These are phyloP conservation scores for Sporothrix dimorphospora DNA, from an alignment of 2,329 filamentous ascomycete genomes.

Conservation along the genomic window DNA sequence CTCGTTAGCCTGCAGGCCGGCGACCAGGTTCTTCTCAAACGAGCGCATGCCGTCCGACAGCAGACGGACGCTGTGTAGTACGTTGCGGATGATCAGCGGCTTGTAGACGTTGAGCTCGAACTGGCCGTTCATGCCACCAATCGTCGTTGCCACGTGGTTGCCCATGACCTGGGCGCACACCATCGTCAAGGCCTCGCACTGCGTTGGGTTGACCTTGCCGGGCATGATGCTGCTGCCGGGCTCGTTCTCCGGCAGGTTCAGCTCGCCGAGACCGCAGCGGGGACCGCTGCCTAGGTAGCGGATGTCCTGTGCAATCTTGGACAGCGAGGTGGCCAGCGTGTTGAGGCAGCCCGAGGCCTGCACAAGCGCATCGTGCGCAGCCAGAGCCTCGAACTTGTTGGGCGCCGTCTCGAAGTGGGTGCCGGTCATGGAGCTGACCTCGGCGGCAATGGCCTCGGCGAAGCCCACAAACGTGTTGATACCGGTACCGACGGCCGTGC, in stretches of 20 bases:
- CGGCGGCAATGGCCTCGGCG: constrained; percentile 86
- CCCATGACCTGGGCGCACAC: constrained; percentile 97
- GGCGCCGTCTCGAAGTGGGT: constrained; percentile 93
- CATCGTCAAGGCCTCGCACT: constrained; percentile 98
- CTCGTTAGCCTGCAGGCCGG: constrained; percentile 89
- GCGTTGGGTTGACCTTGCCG: constrained; percentile 98
- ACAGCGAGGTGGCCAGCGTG: constrained; percentile 86
- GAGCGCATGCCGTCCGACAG: constrained; percentile 91
- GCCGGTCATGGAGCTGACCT: constrained; percentile 91
- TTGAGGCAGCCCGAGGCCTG: constrained; percentile 93
- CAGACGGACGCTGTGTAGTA: constrained; percentile 88
- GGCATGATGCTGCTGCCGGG: constrained; percentile 98
- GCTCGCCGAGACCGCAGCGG: constrained; percentile 91
- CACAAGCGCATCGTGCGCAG: constrained; percentile 93
- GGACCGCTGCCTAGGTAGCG: constrained; percentile 95
- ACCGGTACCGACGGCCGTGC: constrained; percentile 94
- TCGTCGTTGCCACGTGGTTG: constrained; percentile 90
- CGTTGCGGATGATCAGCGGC: constrained; percentile 91
- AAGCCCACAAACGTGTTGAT: constrained; percentile 98
- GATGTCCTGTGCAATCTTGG: constrained; percentile 98
- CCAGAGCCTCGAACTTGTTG: constrained; percentile 98
- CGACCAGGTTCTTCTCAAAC: constrained; percentile 92
- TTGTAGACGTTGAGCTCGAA: constrained; percentile 99
- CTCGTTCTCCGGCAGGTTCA: constrained; percentile 95
- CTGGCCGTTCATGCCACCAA: constrained; percentile 95